Evolutionary conservation across 345 rosid genomes (phyloP), one percentile per base, ranked within the genome.

Genomic region (Durio zibethinus): DNA sequence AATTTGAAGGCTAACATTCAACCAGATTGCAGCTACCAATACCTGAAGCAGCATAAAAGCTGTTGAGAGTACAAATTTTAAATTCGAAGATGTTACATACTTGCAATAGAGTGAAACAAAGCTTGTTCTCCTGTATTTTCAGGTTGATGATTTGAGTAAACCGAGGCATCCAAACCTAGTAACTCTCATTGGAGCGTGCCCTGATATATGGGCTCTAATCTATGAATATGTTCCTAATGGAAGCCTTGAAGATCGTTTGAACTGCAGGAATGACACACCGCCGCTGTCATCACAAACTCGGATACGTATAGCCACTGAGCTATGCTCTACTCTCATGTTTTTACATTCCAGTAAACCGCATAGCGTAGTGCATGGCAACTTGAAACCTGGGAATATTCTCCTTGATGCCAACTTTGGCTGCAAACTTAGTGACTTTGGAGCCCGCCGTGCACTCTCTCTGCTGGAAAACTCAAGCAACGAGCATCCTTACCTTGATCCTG

Each of bases 161-260:
- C 5, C 21, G 64, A 76, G 85, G 70, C 85, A 83, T 73, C 85
- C 82, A 14, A 79, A 83, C 73, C 54, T 83, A 42, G 80, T 83
- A 23, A 76, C 75, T 25, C 76, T 83, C 1, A 61, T 83, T 57
- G 85, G 85, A 60, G 76, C 75, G 38, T 79, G 85, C 68, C 80
- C 70, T 21, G 85, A 76, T 33, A 47, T 23, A 25, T 64, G 54
- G 71, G 75, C 72, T 70, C 64, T 82, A 1, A n/a, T 79, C n/a
- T 82, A 56, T 35, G 85, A 79, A 76, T 80, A 83, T 63, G 64
- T 77, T 20, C 86, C 86, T 4, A 80, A 83, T 80, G 81, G 86
- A 78, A 77, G 74, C 70, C 86, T 83, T 7, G 79, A 80, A 74
- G 86, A 83, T 48, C 74, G 50, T 14, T 80, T 83, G 57, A 80